Base-by-base conservation (phyloP, 2,329 filamentous ascomycete genomes). In the Plenodomus tracheiphilus region DNA sequence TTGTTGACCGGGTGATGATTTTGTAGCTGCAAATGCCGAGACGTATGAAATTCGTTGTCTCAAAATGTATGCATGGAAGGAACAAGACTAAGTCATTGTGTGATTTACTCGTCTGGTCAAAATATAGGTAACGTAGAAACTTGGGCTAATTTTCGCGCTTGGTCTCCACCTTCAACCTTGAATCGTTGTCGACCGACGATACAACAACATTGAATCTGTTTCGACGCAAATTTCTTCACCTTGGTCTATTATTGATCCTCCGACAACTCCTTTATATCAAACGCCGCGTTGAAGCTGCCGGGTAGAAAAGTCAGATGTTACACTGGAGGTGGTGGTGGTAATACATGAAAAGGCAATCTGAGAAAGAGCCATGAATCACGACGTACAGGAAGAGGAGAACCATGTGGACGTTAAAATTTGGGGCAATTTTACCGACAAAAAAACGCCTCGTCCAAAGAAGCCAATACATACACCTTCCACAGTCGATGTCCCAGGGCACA, bases 91-190 rank as follows among this genome's bases (percentile, higher is more conserved):
- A n/a, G n/a, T n/a, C n/a, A n/a, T n/a, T n/a, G n/a, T n/a, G n/a
- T 32, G 28, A 11, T 8, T 15, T 7, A 15, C 15, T 15, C 11
- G 15, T 4, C 4, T 8, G 15, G 7, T 11, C 15, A 15, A 8
- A 6, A 7, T 32, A 11, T 4, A 32, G 4, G 6, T 4, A 8
- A 15, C 7, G 6, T 8, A 8, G 21, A 35, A 46, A 34, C n/a
- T n/a, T n/a, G n/a, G 39, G 32, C 43, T 32, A 39, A 39, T 50
- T 51, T 53, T 49, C 45, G 47, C 50, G 50, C 47, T 47, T 46
- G 20, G 13, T 22, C 38, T 34, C 25, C 25, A 21, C 41, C 41
- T 42, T 38, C 17, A 6, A 25, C 15, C 28, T 4, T n/a, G n/a
- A n/a, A n/a, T n/a, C n/a, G n/a, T n/a, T n/a, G n/a, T n/a, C n/a